These are phyloP conservation scores for Penicillium canescens DNA, from an alignment of 495 filamentous ascomycete genomes.

Conservation along the genomic window DNA sequence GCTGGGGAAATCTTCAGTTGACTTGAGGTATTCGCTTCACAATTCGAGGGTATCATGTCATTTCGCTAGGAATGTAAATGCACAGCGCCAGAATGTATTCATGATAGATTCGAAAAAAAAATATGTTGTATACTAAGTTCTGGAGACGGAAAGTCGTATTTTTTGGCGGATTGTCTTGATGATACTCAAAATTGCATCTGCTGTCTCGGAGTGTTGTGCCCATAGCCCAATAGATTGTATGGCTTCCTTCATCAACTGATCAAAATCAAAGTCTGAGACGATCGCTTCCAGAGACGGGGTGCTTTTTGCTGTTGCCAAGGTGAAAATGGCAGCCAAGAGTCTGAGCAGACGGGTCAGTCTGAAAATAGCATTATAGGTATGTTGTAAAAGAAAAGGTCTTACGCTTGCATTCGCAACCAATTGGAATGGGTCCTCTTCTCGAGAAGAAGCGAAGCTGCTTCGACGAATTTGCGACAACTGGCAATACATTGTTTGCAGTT, in stretches of 20 bases:
- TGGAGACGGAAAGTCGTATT: constrained; percentile 3
- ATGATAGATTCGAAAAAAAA: too few species aligned
- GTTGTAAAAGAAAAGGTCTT: background rate
- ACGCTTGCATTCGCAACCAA: constrained; percentile 22
- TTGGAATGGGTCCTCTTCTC: constrained; percentile 14
- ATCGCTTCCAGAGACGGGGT: constrained; percentile 14
- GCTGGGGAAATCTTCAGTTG: too few species aligned
- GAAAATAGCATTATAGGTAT: background rate
- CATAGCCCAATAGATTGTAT: constrained; percentile 14
- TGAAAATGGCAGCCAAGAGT: constrained; percentile 18
- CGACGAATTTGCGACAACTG: constrained; percentile 18
- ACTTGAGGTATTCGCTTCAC: too few species aligned
- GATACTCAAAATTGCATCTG: constrained; percentile 17
- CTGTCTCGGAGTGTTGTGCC: constrained; percentile 14
- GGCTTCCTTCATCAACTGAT: constrained; percentile 10
- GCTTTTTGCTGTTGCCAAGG: constrained; percentile 16
- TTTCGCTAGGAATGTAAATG: too few species aligned
- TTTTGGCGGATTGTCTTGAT: constrained; percentile 22
- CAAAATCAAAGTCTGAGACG: constrained; percentile 21
- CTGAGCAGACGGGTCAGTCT: constrained; percentile 4
- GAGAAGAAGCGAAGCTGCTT: constrained; percentile 8
- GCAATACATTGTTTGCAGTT: constrained; percentile 19
- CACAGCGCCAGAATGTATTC: too few species aligned
- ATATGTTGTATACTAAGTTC: background rate
- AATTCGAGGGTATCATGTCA: too few species aligned